Percentiles rank a stretch among this genome's conserved stretches.
These are phyloP conservation scores for Sphaerosporella brunnea DNA, from an alignment of 495 filamentous ascomycete species.

Conservation along the genomic window DNA sequence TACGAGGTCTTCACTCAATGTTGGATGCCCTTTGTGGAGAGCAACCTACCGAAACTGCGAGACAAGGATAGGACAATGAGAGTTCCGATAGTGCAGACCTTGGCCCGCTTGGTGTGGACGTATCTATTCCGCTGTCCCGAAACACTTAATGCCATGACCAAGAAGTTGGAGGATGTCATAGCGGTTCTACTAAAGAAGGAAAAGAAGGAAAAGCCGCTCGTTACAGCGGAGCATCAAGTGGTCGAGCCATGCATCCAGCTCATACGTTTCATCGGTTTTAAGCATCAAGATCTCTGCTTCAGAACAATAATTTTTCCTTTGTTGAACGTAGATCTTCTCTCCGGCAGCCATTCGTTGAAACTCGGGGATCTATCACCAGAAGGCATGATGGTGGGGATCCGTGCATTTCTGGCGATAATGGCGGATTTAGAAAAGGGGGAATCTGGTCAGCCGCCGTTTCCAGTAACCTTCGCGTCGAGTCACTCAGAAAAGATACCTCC, in stretches of 20 bases:
- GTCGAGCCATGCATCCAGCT: slow-evolving; percentile 82
- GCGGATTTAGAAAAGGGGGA: slow-evolving; percentile 80
- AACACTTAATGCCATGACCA: slow-evolving; percentile 43
- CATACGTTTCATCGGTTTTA: slow-evolving; percentile 86
- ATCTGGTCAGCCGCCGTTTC: slow-evolving; percentile 64
- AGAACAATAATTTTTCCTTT: slow-evolving; percentile 80
- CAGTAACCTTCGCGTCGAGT: slow-evolving; percentile 36
- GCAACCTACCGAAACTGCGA: slow-evolving; percentile 58
- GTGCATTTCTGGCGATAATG: slow-evolving; percentile 82
- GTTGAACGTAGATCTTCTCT: slow-evolving; percentile 79
- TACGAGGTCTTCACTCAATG: slow-evolving; percentile 65
- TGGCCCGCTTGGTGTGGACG: slow-evolving; percentile 88
- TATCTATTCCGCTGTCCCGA: slow-evolving; percentile 80
- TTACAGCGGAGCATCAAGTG: slow-evolving; percentile 61
- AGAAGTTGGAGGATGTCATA: slow-evolving; percentile 74
- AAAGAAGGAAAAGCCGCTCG: slow-evolving; percentile 40
- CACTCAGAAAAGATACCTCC: slow-evolving; percentile 32
- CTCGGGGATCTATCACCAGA: slow-evolving; percentile 92
- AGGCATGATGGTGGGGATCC: slow-evolving; percentile 87
- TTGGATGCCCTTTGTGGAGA: slow-evolving; percentile 65
- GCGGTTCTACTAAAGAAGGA: slow-evolving; percentile 61
- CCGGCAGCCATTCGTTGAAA: slow-evolving; percentile 56
- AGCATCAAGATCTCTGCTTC: slow-evolving; percentile 84
- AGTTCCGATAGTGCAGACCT: slow-evolving; percentile 67
- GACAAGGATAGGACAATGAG: slow-evolving; percentile 75